These are phyloP conservation scores for Silene coronaria DNA, from an alignment of 179 eudicot genomes.

Conservation along the genomic window DNA sequence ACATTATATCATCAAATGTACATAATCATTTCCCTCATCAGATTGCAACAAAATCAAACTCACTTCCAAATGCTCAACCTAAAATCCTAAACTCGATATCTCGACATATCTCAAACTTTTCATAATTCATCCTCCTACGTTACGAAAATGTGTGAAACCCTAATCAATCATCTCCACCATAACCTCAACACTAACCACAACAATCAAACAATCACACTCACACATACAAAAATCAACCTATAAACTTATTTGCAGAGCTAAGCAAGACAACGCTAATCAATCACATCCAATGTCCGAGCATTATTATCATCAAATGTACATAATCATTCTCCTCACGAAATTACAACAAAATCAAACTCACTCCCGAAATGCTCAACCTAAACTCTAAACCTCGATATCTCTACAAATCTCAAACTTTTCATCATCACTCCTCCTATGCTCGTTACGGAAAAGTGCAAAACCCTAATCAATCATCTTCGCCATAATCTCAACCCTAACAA, in stretches of 20 bases:
- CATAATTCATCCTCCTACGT: not conserved
- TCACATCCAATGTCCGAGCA: not conserved
- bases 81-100: not conserved
- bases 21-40: not conserved
- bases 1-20: not conserved
- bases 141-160: too few relatives aligned
- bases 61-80: not conserved
- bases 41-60: not conserved
- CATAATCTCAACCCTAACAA: not conserved
- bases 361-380: not conserved
- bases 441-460: too few relatives aligned
- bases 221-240: too few relatives aligned
- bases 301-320: not conserved
- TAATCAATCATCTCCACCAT: too few relatives aligned
- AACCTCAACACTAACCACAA: too few relatives aligned
- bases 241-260: not conserved
- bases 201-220: too few relatives aligned
- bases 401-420: not conserved
- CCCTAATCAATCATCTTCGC: too few relatives aligned
- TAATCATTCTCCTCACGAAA: not conserved
- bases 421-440: not conserved
- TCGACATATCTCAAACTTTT: not conserved
- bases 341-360: not conserved
- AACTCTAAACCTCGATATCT: not conserved
- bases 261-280: not conserved